Evolutionary conservation across 2,329 filamentous ascomycete genomes (phyloP).

Genomic region (Tolypocladium inflatum): DNA sequence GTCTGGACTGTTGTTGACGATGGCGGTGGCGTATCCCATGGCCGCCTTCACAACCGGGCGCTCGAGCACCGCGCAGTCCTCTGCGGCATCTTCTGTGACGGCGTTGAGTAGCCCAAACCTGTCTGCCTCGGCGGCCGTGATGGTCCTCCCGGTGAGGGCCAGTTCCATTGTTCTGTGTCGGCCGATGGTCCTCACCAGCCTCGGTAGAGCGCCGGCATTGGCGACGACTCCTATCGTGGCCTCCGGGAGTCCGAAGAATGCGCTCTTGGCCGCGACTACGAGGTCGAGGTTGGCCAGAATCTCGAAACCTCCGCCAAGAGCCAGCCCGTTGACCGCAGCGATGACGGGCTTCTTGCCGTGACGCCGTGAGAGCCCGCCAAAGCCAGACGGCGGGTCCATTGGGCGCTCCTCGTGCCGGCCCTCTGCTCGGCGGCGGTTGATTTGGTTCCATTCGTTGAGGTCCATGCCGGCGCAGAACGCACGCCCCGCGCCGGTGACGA

Average conservation of each 20-base stretch:
- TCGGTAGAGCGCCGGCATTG: conserved; percentile 57
- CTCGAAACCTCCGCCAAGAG: conserved; percentile 65
- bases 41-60: conserved; percentile 41
- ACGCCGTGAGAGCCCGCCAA: conserved; percentile 57
- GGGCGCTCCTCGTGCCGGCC: conserved; percentile 32
- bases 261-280: conserved; percentile 45
- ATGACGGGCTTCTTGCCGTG: conserved; percentile 63
- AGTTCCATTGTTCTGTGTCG: conserved; percentile 58
- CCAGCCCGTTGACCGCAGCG: conserved; percentile 64
- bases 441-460: conserved; percentile 30
- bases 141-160: conserved; percentile 49
- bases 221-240: conserved; percentile 60
- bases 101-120: conserved; percentile 60
- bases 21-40: conserved; percentile 45
- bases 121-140: conserved; percentile 47
- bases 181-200: conserved; percentile 54
- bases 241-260: conserved; percentile 60
- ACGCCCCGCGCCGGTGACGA: conserved; percentile 52
- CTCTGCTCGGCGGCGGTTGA: neutral
- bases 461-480: conserved; percentile 62
- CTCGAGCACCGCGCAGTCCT: conserved; percentile 17
- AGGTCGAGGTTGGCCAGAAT: conserved; percentile 65
- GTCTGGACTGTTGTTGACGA: conserved; percentile 61
- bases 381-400: conserved; percentile 28
- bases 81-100: conserved; percentile 32